Evolutionary conservation across 1,284 basidiomycete genomes (phyloP), one percentile per base, ranked within the genome.

Genomic region (Erythrobasidium hasegawianum): DNA sequence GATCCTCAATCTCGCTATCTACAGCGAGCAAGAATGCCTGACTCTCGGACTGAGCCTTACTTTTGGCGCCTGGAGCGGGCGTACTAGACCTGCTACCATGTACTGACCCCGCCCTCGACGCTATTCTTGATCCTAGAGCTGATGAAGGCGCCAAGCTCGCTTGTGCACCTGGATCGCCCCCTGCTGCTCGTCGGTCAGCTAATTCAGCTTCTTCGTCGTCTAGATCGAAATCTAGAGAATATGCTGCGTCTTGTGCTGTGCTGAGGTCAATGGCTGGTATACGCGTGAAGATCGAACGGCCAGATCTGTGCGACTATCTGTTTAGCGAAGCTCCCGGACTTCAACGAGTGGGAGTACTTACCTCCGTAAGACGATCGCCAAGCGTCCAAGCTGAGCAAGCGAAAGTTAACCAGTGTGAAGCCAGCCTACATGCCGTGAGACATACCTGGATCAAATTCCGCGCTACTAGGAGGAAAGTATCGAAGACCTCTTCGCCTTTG

Each of bases 371-470:
- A 96, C 90, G 22, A 88, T 83, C 14, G 90, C 91, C 13, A 97
- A 81, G 22, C 93, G 84, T 18, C 33, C 53, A 57, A 69, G 67
- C 59, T 69, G n/a, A 53, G 18, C 9, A 39, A n/a, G 8, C 40
- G 20, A 10, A 40, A 24, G 13, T 29, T 20, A 60, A n/a, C n/a
- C n/a, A n/a, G n/a, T n/a, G n/a, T n/a, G n/a, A n/a, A n/a, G n/a
- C n/a, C n/a, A n/a, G n/a, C n/a, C n/a, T n/a, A n/a, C n/a, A n/a
- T n/a, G n/a, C n/a, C n/a, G n/a, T n/a, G n/a, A n/a, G n/a, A n/a
- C n/a, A 85, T 75, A 96, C 95, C 73, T 97, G 93, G 56, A 96
- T 84, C 52, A 90, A 84, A 75, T 97, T 97, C 39, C 93, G 84
- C 26, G 88, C 88, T 69, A 96, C 86, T 14, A 96, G 85, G 20